Evolutionary conservation across 805 yeast genomes (phyloP).

Genomic region (Nakazawaea anatomiae): DNA sequence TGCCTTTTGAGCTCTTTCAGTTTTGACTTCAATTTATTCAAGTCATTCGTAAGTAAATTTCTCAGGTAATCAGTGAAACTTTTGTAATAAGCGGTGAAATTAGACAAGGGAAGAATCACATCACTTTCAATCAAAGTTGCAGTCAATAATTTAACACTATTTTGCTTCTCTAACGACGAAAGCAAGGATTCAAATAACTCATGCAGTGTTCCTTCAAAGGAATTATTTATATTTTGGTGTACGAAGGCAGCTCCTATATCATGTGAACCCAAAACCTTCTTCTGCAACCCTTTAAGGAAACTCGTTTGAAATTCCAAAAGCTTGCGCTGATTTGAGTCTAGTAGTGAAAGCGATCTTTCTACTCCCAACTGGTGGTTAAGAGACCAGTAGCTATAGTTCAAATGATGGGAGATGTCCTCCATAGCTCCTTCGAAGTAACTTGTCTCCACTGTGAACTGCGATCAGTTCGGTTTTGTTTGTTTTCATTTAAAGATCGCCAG

Average conservation of each 20-base stretch:
- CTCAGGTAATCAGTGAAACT: conserved; percentile 1
- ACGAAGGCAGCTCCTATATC: background rate
- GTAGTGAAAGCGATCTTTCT: background rate
- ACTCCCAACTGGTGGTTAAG: conserved; percentile 3
- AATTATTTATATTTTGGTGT: background rate
- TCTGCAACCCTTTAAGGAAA: conserved; percentile 1
- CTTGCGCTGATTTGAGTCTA: background rate
- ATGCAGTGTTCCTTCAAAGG: background rate
- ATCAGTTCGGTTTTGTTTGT: background rate
- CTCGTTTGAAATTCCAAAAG: background rate
- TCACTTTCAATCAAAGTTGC: conserved; percentile 5
- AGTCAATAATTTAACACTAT: background rate
- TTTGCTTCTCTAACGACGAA: background rate
- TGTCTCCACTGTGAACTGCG: background rate
- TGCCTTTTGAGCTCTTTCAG: conserved; percentile 26
- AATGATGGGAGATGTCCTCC: background rate
- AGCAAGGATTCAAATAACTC: background rate
- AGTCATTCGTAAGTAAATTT: background rate
- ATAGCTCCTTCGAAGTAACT: background rate
- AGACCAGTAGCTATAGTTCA: conserved; percentile 5
- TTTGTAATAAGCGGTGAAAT: conserved; percentile 1
- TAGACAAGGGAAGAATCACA: background rate
- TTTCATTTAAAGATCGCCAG: background rate
- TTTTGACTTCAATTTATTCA: conserved; percentile 4
- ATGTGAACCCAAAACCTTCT: background rate